phyloP scores from a whole-genome alignment of 306 rosid species.

The Ochetophila trinervis region DNA sequence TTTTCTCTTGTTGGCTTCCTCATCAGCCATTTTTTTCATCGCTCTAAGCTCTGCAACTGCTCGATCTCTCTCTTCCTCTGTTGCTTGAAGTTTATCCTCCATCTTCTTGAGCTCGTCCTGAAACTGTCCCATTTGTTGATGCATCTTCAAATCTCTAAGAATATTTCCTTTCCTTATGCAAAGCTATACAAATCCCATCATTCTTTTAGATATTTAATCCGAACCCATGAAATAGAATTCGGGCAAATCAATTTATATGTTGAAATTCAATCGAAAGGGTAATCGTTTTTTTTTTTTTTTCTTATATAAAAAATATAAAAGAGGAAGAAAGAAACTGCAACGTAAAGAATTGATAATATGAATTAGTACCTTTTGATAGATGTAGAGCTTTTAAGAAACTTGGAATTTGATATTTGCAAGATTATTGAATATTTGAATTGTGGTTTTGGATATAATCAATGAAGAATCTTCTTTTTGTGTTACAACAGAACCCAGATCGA shows the following conservation, averaged over 20 bases:
- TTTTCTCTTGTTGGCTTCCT: conserved; percentile 26
- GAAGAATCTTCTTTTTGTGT: not conserved
- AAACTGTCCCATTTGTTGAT: conserved; percentile 27
- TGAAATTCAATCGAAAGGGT: not conserved
- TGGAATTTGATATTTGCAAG: not conserved
- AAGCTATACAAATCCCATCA: not conserved
- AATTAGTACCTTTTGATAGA: not conserved
- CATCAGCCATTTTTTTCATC: conserved; percentile 31
- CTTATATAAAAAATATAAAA: not conserved
- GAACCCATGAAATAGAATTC: not conserved
- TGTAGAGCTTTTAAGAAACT: not conserved
- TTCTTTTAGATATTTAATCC: not conserved
- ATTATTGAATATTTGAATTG: not conserved
- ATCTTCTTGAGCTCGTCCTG: conserved; percentile 26
- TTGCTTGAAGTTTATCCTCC: conserved; percentile 21
- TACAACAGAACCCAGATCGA: conserved; percentile 2
- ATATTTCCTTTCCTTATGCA: not conserved
- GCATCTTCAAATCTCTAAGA: conserved; percentile 20
- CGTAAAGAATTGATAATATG: not conserved
- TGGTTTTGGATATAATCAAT: not conserved
- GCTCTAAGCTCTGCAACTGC: conserved; percentile 31
- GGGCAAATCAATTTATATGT: not conserved
- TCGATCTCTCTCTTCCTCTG: conserved; percentile 39
- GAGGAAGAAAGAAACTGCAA: not conserved
- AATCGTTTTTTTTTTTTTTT: not conserved